Evolutionary conservation across 1,284 basidiomycete species (phyloP).

Genomic region (Pterulicium gracile): DNA sequence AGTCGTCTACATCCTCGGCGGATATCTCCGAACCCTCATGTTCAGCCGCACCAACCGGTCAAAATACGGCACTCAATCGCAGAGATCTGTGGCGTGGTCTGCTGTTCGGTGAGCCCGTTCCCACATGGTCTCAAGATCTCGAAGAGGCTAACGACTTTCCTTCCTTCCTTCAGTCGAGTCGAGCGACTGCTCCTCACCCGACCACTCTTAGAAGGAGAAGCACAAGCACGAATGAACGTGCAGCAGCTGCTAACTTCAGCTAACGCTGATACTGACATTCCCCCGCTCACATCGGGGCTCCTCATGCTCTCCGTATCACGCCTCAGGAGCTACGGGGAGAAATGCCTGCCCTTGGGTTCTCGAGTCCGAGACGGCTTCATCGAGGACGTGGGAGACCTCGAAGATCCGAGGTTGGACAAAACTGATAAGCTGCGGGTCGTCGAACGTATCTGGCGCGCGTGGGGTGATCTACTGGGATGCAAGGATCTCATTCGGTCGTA

Average conservation of each 20-base stretch:
- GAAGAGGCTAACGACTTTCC: slow-evolving; percentile 3
- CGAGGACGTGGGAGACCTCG: slow-evolving; percentile 78
- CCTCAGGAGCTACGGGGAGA: slow-evolving; percentile 53
- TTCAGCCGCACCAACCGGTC: slow-evolving; percentile 33
- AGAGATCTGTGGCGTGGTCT: slow-evolving; percentile 43
- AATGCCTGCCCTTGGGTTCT: slow-evolving; percentile 41
- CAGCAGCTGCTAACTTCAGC: slow-evolving; percentile 1
- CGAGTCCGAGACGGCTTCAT: slow-evolving; percentile 68
- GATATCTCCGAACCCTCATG: slow-evolving; percentile 42
- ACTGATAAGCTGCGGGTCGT: slow-evolving; percentile 69
- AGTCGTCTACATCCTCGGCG: slow-evolving; percentile 63
- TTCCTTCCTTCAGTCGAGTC: slow-evolving; percentile 39
- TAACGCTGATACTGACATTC: slow-evolving; percentile 19
- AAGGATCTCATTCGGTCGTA: no score
- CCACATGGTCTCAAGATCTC: slow-evolving; percentile 1
- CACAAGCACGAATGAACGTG: slow-evolving; percentile 5
- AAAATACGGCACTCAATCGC: slow-evolving; percentile 40
- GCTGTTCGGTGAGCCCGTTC: slow-evolving; percentile 42
- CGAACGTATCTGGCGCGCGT: slow-evolving; percentile 87
- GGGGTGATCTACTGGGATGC: slow-evolving; percentile 61
- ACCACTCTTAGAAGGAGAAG: no score
- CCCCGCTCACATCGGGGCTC: slow-evolving; percentile 58
- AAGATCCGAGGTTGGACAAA: slow-evolving; percentile 58
- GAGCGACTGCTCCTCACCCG: slow-evolving; percentile 55
- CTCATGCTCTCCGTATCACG: slow-evolving; percentile 64